These are phyloP conservation scores for Ceratobasidium theobromae DNA, from an alignment of 1,284 basidiomycete species.

Conservation along the genomic window DNA sequence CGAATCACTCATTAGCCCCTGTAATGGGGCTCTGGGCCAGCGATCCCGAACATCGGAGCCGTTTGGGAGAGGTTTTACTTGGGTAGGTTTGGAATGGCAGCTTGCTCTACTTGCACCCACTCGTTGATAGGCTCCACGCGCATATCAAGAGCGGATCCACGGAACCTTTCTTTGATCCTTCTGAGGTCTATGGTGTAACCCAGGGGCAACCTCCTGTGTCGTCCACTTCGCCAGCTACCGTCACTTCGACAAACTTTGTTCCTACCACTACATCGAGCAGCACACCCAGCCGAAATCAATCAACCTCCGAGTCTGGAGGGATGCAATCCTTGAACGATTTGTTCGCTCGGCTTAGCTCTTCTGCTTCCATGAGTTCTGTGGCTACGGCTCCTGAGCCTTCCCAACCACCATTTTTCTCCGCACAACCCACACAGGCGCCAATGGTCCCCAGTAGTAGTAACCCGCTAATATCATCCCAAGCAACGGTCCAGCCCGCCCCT, in stretches of 20 bases:
- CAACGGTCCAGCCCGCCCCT: neutral
- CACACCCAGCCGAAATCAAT: neutral
- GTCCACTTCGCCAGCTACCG: neutral
- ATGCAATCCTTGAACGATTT: conserved; percentile 23
- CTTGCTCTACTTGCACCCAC: neutral
- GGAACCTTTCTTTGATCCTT: conserved; percentile 1
- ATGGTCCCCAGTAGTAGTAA: neutral
- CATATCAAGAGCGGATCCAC: conserved; percentile 27
- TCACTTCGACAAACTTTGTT: neutral
- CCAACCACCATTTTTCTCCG: neutral
- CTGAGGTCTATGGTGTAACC: neutral
- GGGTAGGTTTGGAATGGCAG: neutral
- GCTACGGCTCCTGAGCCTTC: neutral
- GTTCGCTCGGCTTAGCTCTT: conserved; percentile 16
- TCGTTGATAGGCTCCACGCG: neutral
- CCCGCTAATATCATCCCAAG: neutral
- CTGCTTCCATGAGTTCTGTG: neutral
- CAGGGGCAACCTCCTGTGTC: neutral
- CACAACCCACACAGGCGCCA: neutral
- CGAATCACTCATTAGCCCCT: conserved; percentile 3
- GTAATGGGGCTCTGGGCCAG: conserved; percentile 16
- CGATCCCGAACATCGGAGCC: conserved; percentile 20
- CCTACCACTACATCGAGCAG: neutral
- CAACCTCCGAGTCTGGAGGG: neutral
- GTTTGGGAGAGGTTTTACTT: neutral